phyloP scores from a whole-genome alignment of 2,329 filamentous ascomycete genomes.

The Thelonectria rubi region DNA sequence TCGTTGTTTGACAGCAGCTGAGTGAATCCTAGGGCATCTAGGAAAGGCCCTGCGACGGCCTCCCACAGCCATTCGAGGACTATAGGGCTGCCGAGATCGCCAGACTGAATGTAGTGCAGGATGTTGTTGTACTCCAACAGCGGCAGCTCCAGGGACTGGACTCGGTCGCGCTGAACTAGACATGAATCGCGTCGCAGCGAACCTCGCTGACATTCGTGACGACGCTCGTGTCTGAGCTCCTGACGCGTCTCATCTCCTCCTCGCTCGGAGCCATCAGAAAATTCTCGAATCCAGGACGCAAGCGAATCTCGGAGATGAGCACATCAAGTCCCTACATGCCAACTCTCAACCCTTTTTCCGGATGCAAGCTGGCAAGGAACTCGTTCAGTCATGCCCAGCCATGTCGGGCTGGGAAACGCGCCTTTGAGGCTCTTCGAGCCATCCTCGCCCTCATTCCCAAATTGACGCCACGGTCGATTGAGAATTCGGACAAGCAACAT shows the following conservation, averaged over 20 bases:
- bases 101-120: too few relatives aligned
- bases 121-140: too few relatives aligned
- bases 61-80: conserved; percentile 47
- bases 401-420: too few relatives aligned
- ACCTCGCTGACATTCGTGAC: conserved; percentile 1
- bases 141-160: too few relatives aligned
- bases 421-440: too few relatives aligned
- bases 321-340: neutral
- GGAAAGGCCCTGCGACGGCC: conserved; percentile 17
- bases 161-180: too few relatives aligned
- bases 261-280: conserved; percentile 37
- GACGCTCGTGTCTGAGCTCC: neutral
- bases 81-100: too few relatives aligned
- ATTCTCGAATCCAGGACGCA: conserved; percentile 32
- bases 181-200: conserved; percentile 17
- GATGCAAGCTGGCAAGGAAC: too few relatives aligned
- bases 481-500: conserved; percentile 1
- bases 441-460: too few relatives aligned
- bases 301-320: neutral
- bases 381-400: too few relatives aligned
- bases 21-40: neutral
- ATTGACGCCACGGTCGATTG: neutral
- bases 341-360: too few relatives aligned
- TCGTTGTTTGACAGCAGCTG: neutral
- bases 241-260: too few relatives aligned